phyloP scores from a whole-genome alignment of 2,329 filamentous ascomycete species.

The Pseudomassariella vexata region DNA sequence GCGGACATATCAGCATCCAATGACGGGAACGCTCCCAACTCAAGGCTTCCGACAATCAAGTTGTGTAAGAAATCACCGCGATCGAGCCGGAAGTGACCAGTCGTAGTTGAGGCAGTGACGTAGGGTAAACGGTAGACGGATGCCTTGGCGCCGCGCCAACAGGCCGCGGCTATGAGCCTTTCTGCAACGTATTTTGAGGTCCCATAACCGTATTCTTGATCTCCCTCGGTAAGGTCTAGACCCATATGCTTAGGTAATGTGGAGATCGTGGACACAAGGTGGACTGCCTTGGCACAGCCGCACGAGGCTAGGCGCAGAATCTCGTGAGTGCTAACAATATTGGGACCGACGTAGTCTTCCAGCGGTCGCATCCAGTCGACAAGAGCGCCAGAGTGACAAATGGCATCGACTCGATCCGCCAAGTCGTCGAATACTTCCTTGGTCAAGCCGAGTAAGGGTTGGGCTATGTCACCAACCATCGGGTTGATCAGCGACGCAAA shows the following conservation, averaged over 20 bases:
- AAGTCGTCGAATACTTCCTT: constrained; percentile 17
- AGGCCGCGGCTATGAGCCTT: constrained; percentile 17
- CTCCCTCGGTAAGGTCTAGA: constrained; percentile 14
- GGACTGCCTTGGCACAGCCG: constrained; percentile 18
- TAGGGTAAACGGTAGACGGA: constrained; percentile 20
- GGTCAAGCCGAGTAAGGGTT: constrained; percentile 18
- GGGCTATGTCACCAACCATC: constrained; percentile 16
- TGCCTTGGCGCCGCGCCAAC: constrained; percentile 19
- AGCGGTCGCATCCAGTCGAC: constrained; percentile 24
- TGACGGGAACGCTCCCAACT: constrained; percentile 19
- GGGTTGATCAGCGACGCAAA: constrained; percentile 14
- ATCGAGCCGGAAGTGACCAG: constrained; percentile 20
- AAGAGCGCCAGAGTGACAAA: constrained; percentile 21
- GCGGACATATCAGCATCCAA: constrained; percentile 18
- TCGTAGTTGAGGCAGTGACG: constrained; percentile 18
- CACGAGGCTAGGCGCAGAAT: constrained; percentile 21
- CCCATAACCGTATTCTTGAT: constrained; percentile 21
- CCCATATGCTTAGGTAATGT: constrained; percentile 21
- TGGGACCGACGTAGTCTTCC: constrained; percentile 22
- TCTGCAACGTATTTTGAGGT: constrained; percentile 21
- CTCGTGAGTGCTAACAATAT: constrained; percentile 23
- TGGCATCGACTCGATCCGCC: constrained; percentile 17
- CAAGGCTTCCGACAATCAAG: constrained; percentile 18
- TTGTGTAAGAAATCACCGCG: constrained; percentile 23
- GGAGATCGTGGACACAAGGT: constrained; percentile 22